These are phyloP conservation scores for Drechmeria coniospora DNA, from an alignment of 2,329 filamentous ascomycete genomes.

Conservation along the genomic window DNA sequence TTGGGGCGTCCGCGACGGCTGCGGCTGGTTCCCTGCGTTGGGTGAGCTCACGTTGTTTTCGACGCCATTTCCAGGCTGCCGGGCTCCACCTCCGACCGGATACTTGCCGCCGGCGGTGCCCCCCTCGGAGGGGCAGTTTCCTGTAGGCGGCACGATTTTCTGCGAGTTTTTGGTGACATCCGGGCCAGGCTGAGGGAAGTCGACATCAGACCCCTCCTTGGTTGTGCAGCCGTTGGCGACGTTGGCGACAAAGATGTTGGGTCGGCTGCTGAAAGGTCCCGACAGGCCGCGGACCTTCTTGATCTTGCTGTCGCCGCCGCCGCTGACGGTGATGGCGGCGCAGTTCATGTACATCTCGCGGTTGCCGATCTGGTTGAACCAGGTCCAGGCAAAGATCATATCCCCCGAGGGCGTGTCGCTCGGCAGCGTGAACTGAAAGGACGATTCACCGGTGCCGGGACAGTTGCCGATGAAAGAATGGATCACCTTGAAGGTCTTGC, in stretches of 20 bases:
- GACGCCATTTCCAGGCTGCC: too few relatives aligned
- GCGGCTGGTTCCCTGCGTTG: too few relatives aligned
- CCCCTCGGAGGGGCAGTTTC: conserved; percentile 16
- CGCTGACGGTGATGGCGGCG: conserved; percentile 48
- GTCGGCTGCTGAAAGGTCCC: conserved; percentile 36
- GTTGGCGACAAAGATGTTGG: conserved; percentile 59
- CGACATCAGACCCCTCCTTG: conserved; percentile 38
- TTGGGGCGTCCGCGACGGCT: too few relatives aligned
- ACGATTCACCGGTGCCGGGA: conserved; percentile 27
- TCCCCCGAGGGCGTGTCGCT: conserved; percentile 42
- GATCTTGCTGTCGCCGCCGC: too few relatives aligned
- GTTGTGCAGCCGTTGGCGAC: conserved; percentile 44
- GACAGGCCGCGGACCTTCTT: conserved; percentile 15
- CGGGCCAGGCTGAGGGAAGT: conserved; percentile 51
- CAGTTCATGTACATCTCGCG: conserved; percentile 85
- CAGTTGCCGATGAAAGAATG: conserved; percentile 41
- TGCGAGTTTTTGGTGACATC: conserved; percentile 27
- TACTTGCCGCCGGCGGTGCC: too few relatives aligned
- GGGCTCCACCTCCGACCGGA: too few relatives aligned
- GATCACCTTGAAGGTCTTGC: conserved; percentile 53
- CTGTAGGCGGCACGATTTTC: conserved; percentile 19
- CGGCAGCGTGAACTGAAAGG: conserved; percentile 53
- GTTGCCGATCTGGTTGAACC: conserved; percentile 64
- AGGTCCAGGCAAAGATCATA: conserved; percentile 60
- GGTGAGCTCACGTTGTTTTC: too few relatives aligned